Conservation (phyloP, 768 basidiomycete genomes). For the Cystofilobasidium capitatum region DNA sequence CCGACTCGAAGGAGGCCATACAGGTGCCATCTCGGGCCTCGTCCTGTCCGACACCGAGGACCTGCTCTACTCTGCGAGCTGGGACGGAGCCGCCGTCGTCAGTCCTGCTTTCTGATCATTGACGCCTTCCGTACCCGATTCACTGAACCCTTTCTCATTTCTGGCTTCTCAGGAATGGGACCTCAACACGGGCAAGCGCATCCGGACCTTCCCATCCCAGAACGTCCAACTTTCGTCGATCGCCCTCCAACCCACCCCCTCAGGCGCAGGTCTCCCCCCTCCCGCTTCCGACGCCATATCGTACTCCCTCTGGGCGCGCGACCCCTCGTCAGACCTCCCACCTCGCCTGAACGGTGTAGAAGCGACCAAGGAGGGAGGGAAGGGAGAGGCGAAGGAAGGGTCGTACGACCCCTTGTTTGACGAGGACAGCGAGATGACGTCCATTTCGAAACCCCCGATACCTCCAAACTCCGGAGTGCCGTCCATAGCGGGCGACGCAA, state of each 20-base stretch:
- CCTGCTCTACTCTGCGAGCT: conserved; percentile 78
- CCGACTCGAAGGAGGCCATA: conserved; percentile 57
- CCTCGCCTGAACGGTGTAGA: background rate
- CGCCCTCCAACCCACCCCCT: conserved; percentile 55
- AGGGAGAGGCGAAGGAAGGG: conserved; percentile 56
- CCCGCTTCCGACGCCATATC: conserved; percentile 1
- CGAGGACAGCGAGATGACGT: conserved; percentile 40
- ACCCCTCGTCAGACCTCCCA: background rate
- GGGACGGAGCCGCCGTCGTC: conserved; percentile 84
- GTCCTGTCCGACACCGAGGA: conserved; percentile 71
- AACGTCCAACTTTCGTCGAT: conserved; percentile 74
- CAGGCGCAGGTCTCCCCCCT: background rate
- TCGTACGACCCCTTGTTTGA: conserved; percentile 87
- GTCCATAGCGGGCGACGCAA: background rate
- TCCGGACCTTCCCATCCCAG: conserved; percentile 69
- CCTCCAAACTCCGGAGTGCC: background rate
- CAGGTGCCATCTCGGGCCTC: conserved; percentile 66
- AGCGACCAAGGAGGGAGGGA: conserved; percentile 7
- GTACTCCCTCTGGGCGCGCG: conserved; percentile 1
- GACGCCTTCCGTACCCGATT: conserved; percentile 6
- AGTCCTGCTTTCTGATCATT: conserved; percentile 39
- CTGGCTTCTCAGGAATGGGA: conserved; percentile 76
- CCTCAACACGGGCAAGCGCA: conserved; percentile 72
- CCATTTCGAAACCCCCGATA: background rate
- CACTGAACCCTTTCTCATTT: background rate